Percentiles rank a stretch among this genome's conserved stretches.
phyloP scores from a whole-genome alignment of 257 asterid genomes.

The Cruciata laevipes region DNA sequence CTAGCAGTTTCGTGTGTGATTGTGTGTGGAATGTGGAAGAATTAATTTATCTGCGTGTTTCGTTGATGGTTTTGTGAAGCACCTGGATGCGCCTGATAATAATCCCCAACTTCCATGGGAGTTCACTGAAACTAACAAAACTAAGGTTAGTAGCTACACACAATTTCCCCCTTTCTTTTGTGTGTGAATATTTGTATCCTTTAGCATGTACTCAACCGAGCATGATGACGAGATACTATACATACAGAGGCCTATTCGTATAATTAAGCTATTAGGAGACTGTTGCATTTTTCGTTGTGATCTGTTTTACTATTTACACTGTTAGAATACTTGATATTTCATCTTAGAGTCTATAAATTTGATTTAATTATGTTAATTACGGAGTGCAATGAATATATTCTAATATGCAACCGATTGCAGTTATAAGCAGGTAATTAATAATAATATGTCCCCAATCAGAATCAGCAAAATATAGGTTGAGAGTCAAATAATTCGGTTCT shows the following conservation, averaged over 20 bases:
- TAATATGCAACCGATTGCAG: not conserved
- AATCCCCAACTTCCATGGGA: slow-evolving; percentile 1
- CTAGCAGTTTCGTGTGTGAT: not conserved
- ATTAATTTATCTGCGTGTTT: not conserved
- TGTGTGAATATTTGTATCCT: not conserved
- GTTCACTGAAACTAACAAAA: not conserved
- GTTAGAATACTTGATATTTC: not conserved
- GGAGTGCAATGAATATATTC: not conserved
- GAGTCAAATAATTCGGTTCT: not conserved
- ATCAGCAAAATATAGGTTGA: not conserved
- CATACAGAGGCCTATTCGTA: too few species aligned
- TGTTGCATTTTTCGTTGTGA: not conserved
- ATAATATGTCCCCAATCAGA: not conserved
- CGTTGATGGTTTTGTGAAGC: not conserved
- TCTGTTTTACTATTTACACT: not conserved
- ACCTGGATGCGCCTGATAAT: slow-evolving; percentile 2
- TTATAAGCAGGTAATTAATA: not conserved
- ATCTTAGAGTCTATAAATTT: not conserved
- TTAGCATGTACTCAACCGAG: not conserved
- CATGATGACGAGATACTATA: too few species aligned
- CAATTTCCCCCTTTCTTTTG: not conserved
- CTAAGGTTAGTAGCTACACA: not conserved
- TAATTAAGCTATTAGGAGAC: too few species aligned
- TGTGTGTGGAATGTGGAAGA: not conserved
- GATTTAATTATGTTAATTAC: too few species aligned